A percentile compares a stretch with the other conserved stretches of the same genome.
phyloP scores from a whole-genome alignment of 495 filamentous ascomycete genomes.

The Sphaerosporella brunnea region DNA sequence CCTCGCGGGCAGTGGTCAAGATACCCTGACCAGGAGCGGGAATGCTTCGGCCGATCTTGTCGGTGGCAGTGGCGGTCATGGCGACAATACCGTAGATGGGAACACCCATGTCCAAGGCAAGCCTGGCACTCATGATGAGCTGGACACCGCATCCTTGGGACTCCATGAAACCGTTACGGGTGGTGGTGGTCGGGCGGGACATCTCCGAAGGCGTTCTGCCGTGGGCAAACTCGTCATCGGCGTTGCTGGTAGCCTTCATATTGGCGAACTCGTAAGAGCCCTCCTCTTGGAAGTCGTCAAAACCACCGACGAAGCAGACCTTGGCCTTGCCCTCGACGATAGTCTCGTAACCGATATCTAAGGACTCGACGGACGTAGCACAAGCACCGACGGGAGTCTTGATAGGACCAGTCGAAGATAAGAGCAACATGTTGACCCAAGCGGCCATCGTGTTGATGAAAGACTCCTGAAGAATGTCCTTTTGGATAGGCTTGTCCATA shows the following conservation, averaged over 20 bases:
- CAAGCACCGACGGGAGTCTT: conserved; percentile 97
- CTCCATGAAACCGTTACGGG: conserved; percentile 97
- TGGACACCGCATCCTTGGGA: conserved; percentile 97
- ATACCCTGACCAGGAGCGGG: conserved; percentile 94
- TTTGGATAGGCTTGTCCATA: conserved; percentile 94
- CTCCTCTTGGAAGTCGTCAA: conserved; percentile 98
- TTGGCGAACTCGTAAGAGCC: conserved; percentile 99
- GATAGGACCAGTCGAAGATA: conserved; percentile 95
- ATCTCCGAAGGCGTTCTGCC: conserved; percentile 92
- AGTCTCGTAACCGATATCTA: conserved; percentile 94
- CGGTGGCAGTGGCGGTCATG: conserved; percentile 89
- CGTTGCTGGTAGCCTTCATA: conserved; percentile 98
- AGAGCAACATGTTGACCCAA: conserved; percentile 96
- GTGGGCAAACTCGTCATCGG: conserved; percentile 85
- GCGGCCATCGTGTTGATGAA: conserved; percentile 99
- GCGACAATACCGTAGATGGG: conserved; percentile 92
- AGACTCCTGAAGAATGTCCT: conserved; percentile 96
- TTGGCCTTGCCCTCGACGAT: conserved; percentile 95
- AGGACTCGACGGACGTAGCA: conserved; percentile 88
- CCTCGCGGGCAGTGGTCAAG: conserved; percentile 89
- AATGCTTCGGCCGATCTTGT: conserved; percentile 96
- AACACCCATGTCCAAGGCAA: conserved; percentile 95
- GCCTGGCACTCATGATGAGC: conserved; percentile 90
- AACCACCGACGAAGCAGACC: conserved; percentile 92
- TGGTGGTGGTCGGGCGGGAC: conserved; percentile 93